Conservation (phyloP, 1,139 yeast genomes). For the Maudiozyma humilis region DNA sequence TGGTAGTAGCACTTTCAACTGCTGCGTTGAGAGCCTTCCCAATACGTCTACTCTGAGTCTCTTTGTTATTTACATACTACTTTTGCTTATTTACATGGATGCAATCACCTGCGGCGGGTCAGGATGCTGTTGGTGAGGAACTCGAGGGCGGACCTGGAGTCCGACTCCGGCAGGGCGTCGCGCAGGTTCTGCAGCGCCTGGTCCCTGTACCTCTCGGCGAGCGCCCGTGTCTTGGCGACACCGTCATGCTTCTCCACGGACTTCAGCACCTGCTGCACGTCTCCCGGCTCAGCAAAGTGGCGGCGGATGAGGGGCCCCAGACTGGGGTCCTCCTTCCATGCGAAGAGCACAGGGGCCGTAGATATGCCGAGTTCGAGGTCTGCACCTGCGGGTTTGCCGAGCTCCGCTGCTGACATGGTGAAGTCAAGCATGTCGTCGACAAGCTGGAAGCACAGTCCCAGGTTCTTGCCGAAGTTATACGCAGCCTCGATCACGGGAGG, state of each 20-base stretch:
- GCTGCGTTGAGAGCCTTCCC: no score
- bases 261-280: constrained; percentile 66
- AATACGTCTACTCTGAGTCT: no score
- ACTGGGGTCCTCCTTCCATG: constrained; percentile 84
- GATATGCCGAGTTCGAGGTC: constrained; percentile 91
- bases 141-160: constrained; percentile 81
- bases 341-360: constrained; percentile 91
- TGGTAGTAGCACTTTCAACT: no score
- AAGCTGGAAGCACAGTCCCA: constrained; percentile 91
- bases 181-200: constrained; percentile 68
- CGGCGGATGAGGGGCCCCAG: constrained; percentile 77
- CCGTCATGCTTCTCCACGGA: constrained; percentile 71
- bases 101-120: constrained; percentile 60
- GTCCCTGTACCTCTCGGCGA: constrained; percentile 73
- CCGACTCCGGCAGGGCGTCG: constrained; percentile 67
- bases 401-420: constrained; percentile 68
- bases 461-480: constrained; percentile 83
- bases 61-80: not conserved
- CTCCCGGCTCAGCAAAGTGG: constrained; percentile 74
- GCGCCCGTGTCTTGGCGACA: constrained; percentile 60
- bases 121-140: constrained; percentile 75
- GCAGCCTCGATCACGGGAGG: constrained; percentile 71
- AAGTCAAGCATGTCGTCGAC: constrained; percentile 96
- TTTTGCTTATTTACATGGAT: not conserved
- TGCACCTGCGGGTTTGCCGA: constrained; percentile 95